phyloP scores from a whole-genome alignment of 345 rosid genomes.

The Punica granatum region DNA sequence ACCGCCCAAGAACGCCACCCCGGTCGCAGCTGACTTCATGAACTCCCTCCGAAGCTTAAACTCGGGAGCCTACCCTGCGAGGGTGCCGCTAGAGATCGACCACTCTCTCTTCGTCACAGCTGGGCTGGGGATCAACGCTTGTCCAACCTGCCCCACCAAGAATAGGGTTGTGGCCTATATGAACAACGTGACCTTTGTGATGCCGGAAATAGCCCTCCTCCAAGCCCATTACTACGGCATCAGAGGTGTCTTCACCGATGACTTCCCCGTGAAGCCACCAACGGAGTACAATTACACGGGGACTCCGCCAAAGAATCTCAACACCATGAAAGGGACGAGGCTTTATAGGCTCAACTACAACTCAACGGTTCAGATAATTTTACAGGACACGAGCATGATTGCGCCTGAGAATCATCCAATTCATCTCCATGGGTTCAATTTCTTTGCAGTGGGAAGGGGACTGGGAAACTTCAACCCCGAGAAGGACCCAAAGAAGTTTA shows the following conservation, averaged over 20 bases:
- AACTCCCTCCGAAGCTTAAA: conserved; percentile 60
- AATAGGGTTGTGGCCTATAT: conserved; percentile 58
- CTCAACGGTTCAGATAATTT: conserved; percentile 60
- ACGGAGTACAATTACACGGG: conserved; percentile 55
- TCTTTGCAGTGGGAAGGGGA: conserved; percentile 76
- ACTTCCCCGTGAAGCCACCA: conserved; percentile 63
- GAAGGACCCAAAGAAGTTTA: conserved; percentile 53
- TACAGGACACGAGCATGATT: conserved; percentile 77
- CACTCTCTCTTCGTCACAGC: conserved; percentile 58
- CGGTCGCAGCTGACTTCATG: conserved; percentile 38
- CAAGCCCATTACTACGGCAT: conserved; percentile 71
- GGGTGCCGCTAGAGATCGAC: conserved; percentile 56
- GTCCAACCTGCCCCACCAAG: conserved; percentile 51
- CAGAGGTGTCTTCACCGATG: conserved; percentile 64
- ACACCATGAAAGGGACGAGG: conserved; percentile 63
- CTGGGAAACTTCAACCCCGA: conserved; percentile 54
- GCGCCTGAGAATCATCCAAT: conserved; percentile 79
- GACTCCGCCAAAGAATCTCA: conserved; percentile 42
- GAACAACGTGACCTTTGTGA: conserved; percentile 69
- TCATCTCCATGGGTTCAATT: conserved; percentile 89
- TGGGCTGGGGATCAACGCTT: conserved; percentile 67
- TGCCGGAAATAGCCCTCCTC: conserved; percentile 60
- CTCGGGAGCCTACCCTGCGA: conserved; percentile 48
- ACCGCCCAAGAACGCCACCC: conserved; percentile 59
- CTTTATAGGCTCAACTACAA: conserved; percentile 54